Percentiles rank a stretch among this genome's conserved stretches.
Evolutionary conservation across 1,284 basidiomycete species (phyloP).

Genomic region (Bondarzewia mesenterica): DNA sequence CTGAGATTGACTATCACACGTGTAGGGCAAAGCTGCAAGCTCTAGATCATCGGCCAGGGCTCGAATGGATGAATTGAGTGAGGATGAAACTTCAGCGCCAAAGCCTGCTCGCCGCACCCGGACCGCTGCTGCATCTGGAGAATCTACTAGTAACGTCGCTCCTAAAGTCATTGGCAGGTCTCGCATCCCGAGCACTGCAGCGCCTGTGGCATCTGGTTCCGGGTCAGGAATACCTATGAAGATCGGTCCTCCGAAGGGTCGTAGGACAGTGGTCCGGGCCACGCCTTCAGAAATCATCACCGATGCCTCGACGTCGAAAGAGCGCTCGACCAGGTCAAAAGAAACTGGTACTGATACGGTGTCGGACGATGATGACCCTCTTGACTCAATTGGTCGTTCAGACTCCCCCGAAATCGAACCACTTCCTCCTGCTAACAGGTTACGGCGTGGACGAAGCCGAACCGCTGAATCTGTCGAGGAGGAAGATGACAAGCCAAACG

Average conservation of each 20-base stretch:
- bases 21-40: no score
- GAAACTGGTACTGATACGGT: no score
- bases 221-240: not conserved
- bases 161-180: not conserved
- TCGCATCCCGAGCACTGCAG: not conserved
- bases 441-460: slow-evolving; percentile 7
- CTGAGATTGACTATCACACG: not conserved
- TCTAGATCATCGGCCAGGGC: no score
- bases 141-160: not conserved
- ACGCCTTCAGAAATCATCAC: not conserved
- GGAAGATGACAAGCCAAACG: slow-evolving; percentile 5
- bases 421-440: slow-evolving; percentile 4
- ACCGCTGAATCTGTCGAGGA: not conserved
- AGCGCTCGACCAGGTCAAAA: not conserved
- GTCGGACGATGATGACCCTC: slow-evolving; percentile 13
- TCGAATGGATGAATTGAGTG: not conserved
- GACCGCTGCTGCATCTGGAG: not conserved
- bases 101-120: slow-evolving; percentile 8
- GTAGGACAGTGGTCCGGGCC: not conserved
- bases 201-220: not conserved
- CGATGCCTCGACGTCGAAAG: not conserved
- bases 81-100: slow-evolving; percentile 2
- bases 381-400: slow-evolving; percentile 12
- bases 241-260: not conserved
- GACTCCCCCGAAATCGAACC: slow-evolving; percentile 10